Evolutionary conservation across 306 rosid genomes (phyloP), one percentile per base, ranked within the genome.

Genomic region (Psophocarpus tetragonolobus): DNA sequence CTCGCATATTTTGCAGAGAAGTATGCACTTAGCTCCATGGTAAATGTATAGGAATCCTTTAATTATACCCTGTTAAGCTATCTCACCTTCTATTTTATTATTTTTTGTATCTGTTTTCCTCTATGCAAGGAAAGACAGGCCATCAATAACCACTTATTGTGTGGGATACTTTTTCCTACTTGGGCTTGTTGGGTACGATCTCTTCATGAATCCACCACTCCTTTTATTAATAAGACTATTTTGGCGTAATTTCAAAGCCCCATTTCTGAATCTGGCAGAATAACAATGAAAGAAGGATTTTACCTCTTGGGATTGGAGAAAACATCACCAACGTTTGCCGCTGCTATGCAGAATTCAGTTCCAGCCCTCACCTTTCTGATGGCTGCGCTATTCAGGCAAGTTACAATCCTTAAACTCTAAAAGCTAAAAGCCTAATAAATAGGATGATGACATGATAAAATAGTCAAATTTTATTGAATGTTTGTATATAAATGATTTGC

Each of bases 341-440:
- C 91, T 14, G 89, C 88, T 36, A 90, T 83, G 87, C 93, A 92
- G 74, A 92, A 92, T 57, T 79, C 90, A 11, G 87, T 90, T 73
- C 97, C 97, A 3, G 96, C 97, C 44, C 82, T 90, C 14, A 92
- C 97, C n/a, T 90, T 90, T 77, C 90, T 92, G 48, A 84, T 92
- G 90, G 91, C 97, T 13, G 89, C 62, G 0, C 7, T 87, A 20
- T 85, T 89, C 78, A 75, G 96, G 93, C 87, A 86, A 82, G 86
- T 15, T 41, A 47, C 14, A 69, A 47, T 53, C 65, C 79, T 27
- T 45, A 12, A 33, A 21, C 50, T 26, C 57, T 80, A 30, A 38
- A 72, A n/a, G 8, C 44, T 64, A 71, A 71, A 36, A 29, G 0
- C 39, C 24, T 33, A 57, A 13, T 4, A 24, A 12, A 57, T 58